phyloP scores from a whole-genome alignment of 2,329 filamentous ascomycete species.

The Aureobasidium sp. region DNA sequence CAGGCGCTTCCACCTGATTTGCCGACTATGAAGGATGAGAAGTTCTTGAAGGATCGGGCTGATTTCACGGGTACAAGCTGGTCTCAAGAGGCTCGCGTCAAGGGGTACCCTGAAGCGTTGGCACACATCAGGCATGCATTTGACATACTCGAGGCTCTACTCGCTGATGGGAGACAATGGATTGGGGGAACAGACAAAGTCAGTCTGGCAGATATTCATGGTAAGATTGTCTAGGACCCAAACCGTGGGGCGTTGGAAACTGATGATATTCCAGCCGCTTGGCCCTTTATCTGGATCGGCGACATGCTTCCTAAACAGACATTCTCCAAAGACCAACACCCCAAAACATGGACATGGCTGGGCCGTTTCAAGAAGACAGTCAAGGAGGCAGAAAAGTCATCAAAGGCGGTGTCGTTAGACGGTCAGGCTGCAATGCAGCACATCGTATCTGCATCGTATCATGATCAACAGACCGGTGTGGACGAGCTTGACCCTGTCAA shows the following conservation, averaged over 20 bases:
- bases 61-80: conserved; percentile 40
- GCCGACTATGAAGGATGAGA: conserved; percentile 49
- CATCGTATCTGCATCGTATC: conserved; percentile 42
- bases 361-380: conserved; percentile 50
- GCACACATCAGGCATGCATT: conserved; percentile 49
- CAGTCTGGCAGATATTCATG: conserved; percentile 59
- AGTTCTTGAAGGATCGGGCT: conserved; percentile 53
- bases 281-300: conserved; percentile 57
- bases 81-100: conserved; percentile 33
- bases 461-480: conserved; percentile 39
- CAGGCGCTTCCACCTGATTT: conserved; percentile 52
- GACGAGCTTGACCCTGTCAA: conserved; percentile 48
- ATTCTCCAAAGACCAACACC: conserved; percentile 49
- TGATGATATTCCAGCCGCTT: conserved; percentile 19
- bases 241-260: not conserved
- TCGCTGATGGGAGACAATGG: conserved; percentile 62
- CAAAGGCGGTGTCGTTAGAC: conserved; percentile 38
- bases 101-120: conserved; percentile 49
- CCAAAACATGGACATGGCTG: conserved; percentile 58
- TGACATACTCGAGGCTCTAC: conserved; percentile 53
- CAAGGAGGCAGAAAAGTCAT: conserved; percentile 34
- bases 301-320: conserved; percentile 49
- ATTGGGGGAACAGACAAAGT: conserved; percentile 48
- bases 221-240: not conserved
- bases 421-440: conserved; percentile 49